Evolutionary conservation across 1,284 basidiomycete genomes (phyloP).

Genomic region (Ceratobasidium sp.): DNA sequence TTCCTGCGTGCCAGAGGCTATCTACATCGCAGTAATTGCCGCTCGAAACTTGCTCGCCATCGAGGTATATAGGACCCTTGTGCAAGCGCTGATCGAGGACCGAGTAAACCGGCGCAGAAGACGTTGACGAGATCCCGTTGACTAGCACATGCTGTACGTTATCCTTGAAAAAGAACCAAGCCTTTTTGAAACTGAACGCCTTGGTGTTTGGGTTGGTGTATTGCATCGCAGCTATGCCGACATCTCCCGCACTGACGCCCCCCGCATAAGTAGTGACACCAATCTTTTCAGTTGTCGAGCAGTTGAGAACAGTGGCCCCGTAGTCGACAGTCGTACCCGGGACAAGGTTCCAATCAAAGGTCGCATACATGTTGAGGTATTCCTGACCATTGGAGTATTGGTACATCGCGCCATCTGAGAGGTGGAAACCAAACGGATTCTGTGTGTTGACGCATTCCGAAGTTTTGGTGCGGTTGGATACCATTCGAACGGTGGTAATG

Average conservation of each 20-base stretch:
- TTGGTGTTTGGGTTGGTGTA: conserved; percentile 60
- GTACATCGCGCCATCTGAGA: conserved; percentile 67
- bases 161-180: conserved; percentile 71
- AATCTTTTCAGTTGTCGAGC: conserved; percentile 52
- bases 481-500: conserved; percentile 68
- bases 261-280: conserved; percentile 67
- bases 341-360: conserved; percentile 76
- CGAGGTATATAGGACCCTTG: conserved; percentile 55
- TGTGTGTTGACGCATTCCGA: conserved; percentile 68
- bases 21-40: conserved; percentile 51
- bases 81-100: conserved; percentile 68
- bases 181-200: conserved; percentile 67
- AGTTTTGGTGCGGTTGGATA: conserved; percentile 64
- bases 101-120: conserved; percentile 59
- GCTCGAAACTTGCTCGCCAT: conserved; percentile 51
- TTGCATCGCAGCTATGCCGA: conserved; percentile 43
- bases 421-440: conserved; percentile 69
- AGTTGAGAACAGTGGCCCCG: conserved; percentile 58
- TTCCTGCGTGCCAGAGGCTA: conserved; percentile 63
- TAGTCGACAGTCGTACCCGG: conserved; percentile 71
- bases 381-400: conserved; percentile 67
- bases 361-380: conserved; percentile 69
- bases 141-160: conserved; percentile 68
- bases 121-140: conserved; percentile 56
- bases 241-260: conserved; percentile 50